Conservation (phyloP, 495 filamentous ascomycete species). For the Talaromyces proteolyticus region DNA sequence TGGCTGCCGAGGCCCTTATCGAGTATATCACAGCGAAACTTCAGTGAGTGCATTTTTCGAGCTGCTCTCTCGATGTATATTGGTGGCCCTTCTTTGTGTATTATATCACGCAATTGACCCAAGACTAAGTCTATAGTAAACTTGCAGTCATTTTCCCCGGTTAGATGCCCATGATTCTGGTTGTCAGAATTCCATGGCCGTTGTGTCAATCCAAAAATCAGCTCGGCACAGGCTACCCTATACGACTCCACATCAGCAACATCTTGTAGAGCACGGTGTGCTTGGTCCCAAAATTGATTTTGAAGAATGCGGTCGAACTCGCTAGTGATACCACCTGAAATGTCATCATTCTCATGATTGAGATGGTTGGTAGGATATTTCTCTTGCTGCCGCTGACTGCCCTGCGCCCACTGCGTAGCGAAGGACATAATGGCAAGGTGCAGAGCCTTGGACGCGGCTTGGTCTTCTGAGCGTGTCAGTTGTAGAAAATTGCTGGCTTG, state of each 20-base stretch:
- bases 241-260: slow-evolving; percentile 29
- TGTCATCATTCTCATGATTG: too few relatives aligned
- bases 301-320: slow-evolving; percentile 25
- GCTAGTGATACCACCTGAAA: too few relatives aligned
- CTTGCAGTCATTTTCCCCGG: too few relatives aligned
- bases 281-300: slow-evolving; percentile 30
- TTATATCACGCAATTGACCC: slow-evolving; percentile 15
- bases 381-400: slow-evolving; percentile 9
- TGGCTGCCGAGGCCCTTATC: too few relatives aligned
- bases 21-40: slow-evolving; percentile 15
- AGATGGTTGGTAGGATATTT: too few relatives aligned
- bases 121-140: too few relatives aligned
- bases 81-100: slow-evolving; percentile 28
- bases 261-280: slow-evolving; percentile 23
- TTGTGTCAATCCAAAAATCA: slow-evolving; percentile 33
- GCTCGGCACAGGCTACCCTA: slow-evolving; percentile 27
- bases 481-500: slow-evolving; percentile 15
- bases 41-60: slow-evolving; percentile 17
- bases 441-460: slow-evolving; percentile 23
- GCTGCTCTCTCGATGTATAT: slow-evolving; percentile 27
- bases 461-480: slow-evolving; percentile 24
- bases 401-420: slow-evolving; percentile 33
- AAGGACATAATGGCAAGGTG: slow-evolving; percentile 31
- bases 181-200: too few relatives aligned
- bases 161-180: too few relatives aligned